Conservation (phyloP, 371 early-diverging fungal genomes). For the Mortierella sp. region DNA sequence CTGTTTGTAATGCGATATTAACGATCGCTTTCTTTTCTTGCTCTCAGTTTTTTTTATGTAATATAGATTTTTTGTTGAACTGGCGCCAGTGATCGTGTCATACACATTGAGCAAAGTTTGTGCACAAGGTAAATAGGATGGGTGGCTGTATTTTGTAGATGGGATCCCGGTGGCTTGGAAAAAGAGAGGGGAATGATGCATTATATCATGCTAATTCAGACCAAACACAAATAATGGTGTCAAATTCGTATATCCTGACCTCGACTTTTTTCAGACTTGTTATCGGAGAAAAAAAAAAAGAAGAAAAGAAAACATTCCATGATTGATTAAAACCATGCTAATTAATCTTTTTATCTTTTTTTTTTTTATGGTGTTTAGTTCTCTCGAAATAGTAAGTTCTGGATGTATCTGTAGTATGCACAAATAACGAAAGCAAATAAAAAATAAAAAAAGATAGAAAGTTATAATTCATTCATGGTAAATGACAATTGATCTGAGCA, state of each 20-base stretch:
- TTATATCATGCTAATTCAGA: constrained; percentile 44
- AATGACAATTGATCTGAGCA: too few relatives aligned
- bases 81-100: too few relatives aligned
- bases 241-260: constrained; percentile 30
- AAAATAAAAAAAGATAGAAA: too few relatives aligned
- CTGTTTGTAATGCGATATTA: not conserved
- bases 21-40: not conserved
- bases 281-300: too few relatives aligned
- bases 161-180: not conserved
- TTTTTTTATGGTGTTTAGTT: too few relatives aligned
- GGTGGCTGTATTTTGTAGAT: not conserved
- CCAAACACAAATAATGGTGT: constrained; percentile 26
- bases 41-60: not conserved
- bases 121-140: not conserved
- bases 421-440: too few relatives aligned
- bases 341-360: too few relatives aligned
- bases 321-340: too few relatives aligned
- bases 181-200: constrained; percentile 25
- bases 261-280: constrained; percentile 1
- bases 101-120: not conserved
- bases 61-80: not conserved
- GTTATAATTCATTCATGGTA: too few relatives aligned
- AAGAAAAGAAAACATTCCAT: too few relatives aligned
- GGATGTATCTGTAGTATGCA: too few relatives aligned
- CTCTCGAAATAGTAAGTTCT: too few relatives aligned